Base-by-base conservation (phyloP, 192 early-diverging fungal genomes). In the Backusella macrospora region DNA sequence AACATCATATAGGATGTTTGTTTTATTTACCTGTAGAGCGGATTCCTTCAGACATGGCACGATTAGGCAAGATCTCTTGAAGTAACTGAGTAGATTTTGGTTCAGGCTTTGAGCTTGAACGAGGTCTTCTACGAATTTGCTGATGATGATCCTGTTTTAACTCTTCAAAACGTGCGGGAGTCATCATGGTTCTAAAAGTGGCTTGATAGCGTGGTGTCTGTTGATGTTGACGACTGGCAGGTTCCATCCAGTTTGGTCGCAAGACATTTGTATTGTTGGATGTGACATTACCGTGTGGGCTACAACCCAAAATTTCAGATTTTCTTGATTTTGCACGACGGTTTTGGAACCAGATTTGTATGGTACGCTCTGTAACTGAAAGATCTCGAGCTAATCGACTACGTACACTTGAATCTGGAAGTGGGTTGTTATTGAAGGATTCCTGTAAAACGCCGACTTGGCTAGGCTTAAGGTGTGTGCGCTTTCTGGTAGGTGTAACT, bases 271-370 rank as follows among this genome's bases (percentile, higher is more conserved):
- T 59, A 12, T 23, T 9, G 5, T 26, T n/a, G 21, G 23, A 13
- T 12, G 10, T 23, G 21, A 1, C 26, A 23, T 26, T 59, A 12
- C 9, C 13, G n/a, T n/a, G n/a, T n/a, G n/a, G n/a, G n/a, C n/a
- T n/a, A n/a, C n/a, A n/a, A 26, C 21, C 21, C 9, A 26, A 59
- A 23, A 8, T n/a, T 48, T 78, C 77, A 67, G 85, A 85, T 48
- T 86, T 86, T 80, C 93, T 91, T 34, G 90, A 82, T 73, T 94
- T 94, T 38, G 92, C 92, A 23, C 93, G 81, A 52, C 90, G 79
- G 83, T 94, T 94, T 77, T 94, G 93, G 75, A 94, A 94, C 93
- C 93, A 94, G 47, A 94, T 91, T 74, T 94, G 93, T 62, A 94
- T 89, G 85, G 74, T 84, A 21, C 93, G 86, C 48, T 86, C 82